phyloP scores from a whole-genome alignment of 2,329 filamentous ascomycete genomes.

The Ophiostoma pallidulum region DNA sequence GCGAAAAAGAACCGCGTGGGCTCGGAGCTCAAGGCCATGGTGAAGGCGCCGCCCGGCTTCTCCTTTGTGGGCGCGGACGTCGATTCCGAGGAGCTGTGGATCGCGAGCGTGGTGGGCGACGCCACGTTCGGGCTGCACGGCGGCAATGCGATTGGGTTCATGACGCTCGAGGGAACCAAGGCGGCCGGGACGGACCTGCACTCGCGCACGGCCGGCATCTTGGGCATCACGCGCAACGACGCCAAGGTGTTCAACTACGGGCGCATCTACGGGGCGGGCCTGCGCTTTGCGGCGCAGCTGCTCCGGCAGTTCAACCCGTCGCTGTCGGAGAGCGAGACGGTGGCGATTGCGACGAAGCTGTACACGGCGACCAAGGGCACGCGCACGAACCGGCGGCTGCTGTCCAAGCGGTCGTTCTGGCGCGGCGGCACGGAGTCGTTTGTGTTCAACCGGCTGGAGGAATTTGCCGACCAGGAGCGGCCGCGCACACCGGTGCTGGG shows the following conservation, averaged over 20 bases:
- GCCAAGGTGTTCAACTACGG: slow-evolving; percentile 99
- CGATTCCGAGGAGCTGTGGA: slow-evolving; percentile 96
- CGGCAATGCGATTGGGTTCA: slow-evolving; percentile 95
- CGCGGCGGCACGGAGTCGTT: slow-evolving; percentile 93
- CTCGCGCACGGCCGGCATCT: slow-evolving; percentile 81
- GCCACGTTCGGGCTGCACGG: slow-evolving; percentile 92
- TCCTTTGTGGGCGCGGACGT: slow-evolving; percentile 95
- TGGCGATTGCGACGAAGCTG: slow-evolving; percentile 64
- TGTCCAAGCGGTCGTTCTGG: slow-evolving; percentile 79
- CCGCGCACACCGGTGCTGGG: slow-evolving; percentile 87
- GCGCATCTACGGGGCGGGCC: slow-evolving; percentile 92
- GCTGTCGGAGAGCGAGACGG: slow-evolving; percentile 70
- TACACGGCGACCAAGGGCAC: slow-evolving; percentile 86
- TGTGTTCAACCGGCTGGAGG: slow-evolving; percentile 96
- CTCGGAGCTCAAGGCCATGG: slow-evolving; percentile 95
- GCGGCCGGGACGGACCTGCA: slow-evolving; percentile 88
- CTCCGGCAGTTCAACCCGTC: slow-evolving; percentile 87
- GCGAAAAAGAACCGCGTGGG: slow-evolving; percentile 94
- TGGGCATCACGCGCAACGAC: slow-evolving; percentile 89
- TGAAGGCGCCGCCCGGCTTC: slow-evolving; percentile 82
- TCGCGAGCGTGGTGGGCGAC: slow-evolving; percentile 88
- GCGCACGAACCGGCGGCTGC: slow-evolving; percentile 64
- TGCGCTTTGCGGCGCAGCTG: slow-evolving; percentile 85
- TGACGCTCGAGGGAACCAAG: slow-evolving; percentile 96
- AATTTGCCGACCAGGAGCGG: slow-evolving; percentile 89